Evolutionary conservation across 352 stramenopile genomes (phyloP).

Genomic region (Globisporangium paddicum): DNA sequence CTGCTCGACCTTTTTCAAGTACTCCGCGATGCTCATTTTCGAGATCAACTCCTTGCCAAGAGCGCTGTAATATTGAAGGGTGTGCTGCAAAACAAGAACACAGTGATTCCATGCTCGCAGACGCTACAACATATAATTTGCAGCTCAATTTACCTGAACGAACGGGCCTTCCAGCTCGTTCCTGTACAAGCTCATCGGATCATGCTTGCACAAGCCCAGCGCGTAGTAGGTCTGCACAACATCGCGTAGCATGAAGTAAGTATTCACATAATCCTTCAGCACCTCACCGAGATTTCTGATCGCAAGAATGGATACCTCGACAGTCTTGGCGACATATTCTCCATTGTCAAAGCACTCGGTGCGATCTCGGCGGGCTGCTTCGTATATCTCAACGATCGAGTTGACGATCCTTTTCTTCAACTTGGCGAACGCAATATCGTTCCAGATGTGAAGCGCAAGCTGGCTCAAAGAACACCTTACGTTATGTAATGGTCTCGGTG

Average conservation of each 20-base stretch:
- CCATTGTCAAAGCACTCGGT: constrained; percentile 71
- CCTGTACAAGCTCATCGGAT: constrained; percentile 78
- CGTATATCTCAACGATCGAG: constrained; percentile 66
- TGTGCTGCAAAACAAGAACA: constrained; percentile 33
- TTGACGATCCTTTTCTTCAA: constrained; percentile 66
- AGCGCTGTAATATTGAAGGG: constrained; percentile 57
- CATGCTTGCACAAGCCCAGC: constrained; percentile 64
- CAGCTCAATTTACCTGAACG: constrained; percentile 35
- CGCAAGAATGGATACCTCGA: no score
- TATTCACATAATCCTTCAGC: neutral
- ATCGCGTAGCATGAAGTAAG: neutral
- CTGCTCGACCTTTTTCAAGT: constrained; percentile 60
- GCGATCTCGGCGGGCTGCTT: constrained; percentile 35
- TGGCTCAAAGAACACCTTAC: no score
- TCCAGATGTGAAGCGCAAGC: constrained; percentile 83
- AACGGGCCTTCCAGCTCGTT: constrained; percentile 75
- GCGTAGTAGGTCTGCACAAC: constrained; percentile 67
- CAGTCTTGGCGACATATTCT: constrained; percentile 57
- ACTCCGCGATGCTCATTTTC: constrained; percentile 66
- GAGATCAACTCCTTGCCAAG: constrained; percentile 60
- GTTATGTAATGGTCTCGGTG: neutral
- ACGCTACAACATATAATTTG: neutral
- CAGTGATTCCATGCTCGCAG: neutral
- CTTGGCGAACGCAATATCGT: constrained; percentile 69
- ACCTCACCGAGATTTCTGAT: no score